A percentile compares a stretch with the other conserved stretches of the same genome.
Conservation (phyloP, 208 protist genomes). For the Polymyxa betae region DNA sequence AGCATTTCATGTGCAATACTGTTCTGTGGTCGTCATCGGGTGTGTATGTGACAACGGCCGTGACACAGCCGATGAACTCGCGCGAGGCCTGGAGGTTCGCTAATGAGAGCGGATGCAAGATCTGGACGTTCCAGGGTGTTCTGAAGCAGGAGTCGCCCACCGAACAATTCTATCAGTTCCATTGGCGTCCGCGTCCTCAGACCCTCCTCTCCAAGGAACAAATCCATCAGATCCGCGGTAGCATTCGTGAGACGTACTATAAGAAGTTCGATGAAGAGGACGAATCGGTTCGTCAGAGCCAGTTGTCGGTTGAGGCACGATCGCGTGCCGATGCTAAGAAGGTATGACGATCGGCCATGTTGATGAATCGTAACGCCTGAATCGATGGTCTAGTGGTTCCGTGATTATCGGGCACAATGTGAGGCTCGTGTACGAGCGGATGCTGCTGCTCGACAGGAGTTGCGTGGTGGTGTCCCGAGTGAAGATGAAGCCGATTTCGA, state of each 20-base stretch:
- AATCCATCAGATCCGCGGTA: slow-evolving; percentile 69
- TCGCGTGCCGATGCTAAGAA: slow-evolving; percentile 47
- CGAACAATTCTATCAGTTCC: slow-evolving; percentile 81
- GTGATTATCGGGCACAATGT: slow-evolving; percentile 32
- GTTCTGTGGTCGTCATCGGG: slow-evolving; percentile 82
- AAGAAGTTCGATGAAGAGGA: slow-evolving; percentile 51
- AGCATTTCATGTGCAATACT: slow-evolving; percentile 78
- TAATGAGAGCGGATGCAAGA: slow-evolving; percentile 69
- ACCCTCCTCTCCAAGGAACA: slow-evolving; percentile 71
- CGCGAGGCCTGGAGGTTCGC: slow-evolving; percentile 8
- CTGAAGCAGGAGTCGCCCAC: slow-evolving; percentile 63
- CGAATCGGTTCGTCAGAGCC: slow-evolving; percentile 17
- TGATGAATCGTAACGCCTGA: neutral
- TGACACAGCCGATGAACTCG: slow-evolving; percentile 56
- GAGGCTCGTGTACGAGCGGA: slow-evolving; percentile 17
- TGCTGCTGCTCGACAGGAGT: neutral
- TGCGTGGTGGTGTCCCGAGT: slow-evolving; percentile 19
- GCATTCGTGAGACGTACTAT: slow-evolving; percentile 35
- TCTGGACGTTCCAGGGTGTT: slow-evolving; percentile 78
- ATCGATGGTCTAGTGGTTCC: neutral
- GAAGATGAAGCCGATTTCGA: slow-evolving; percentile 45
- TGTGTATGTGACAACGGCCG: slow-evolving; percentile 67
- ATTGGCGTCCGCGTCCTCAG: slow-evolving; percentile 78
- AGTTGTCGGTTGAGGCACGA: slow-evolving; percentile 17
- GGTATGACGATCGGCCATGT: neutral